These are phyloP conservation scores for Melampsora americana DNA, from an alignment of 1,284 basidiomycete genomes.

Conservation along the genomic window DNA sequence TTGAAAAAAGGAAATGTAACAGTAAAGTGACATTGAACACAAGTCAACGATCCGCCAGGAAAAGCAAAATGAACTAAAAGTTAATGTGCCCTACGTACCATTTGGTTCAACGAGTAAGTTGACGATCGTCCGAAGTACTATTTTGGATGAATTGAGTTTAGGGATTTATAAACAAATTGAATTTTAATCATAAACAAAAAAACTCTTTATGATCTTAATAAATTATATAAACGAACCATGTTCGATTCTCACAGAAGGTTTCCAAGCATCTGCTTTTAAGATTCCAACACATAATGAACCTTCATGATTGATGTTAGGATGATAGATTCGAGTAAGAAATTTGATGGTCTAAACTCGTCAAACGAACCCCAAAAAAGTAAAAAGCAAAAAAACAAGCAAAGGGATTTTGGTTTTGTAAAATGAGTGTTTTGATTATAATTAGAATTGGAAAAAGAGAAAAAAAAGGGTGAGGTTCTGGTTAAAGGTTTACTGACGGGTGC, in stretches of 20 bases:
- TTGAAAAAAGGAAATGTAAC: too few relatives aligned
- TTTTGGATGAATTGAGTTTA: neutral
- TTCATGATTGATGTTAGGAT: slow-evolving; percentile 53
- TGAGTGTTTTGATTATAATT: too few relatives aligned
- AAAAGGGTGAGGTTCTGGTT: too few relatives aligned
- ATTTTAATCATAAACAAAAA: too few relatives aligned
- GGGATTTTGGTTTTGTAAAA: too few relatives aligned
- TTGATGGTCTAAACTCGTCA: slow-evolving; percentile 21
- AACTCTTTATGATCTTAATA: neutral
- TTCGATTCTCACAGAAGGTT: slow-evolving; percentile 53
- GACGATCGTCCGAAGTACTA: slow-evolving; percentile 28
- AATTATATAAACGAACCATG: slow-evolving; percentile 50
- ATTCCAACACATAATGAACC: slow-evolving; percentile 53
- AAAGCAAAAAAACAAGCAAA: too few relatives aligned
- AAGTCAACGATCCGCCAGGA: slow-evolving; percentile 10
- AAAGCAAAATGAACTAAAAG: neutral
- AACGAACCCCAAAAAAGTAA: too few relatives aligned
- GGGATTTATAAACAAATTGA: neutral
- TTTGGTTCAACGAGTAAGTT: slow-evolving; percentile 35
- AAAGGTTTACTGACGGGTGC: slow-evolving; percentile 50
- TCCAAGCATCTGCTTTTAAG: slow-evolving; percentile 54
- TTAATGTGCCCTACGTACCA: slow-evolving; percentile 5
- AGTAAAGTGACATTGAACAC: neutral
- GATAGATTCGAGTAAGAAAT: slow-evolving; percentile 50
- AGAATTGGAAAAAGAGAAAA: too few relatives aligned